Base-by-base conservation (phyloP, 495 filamentous ascomycete genomes). In the Penicillium salamii region DNA sequence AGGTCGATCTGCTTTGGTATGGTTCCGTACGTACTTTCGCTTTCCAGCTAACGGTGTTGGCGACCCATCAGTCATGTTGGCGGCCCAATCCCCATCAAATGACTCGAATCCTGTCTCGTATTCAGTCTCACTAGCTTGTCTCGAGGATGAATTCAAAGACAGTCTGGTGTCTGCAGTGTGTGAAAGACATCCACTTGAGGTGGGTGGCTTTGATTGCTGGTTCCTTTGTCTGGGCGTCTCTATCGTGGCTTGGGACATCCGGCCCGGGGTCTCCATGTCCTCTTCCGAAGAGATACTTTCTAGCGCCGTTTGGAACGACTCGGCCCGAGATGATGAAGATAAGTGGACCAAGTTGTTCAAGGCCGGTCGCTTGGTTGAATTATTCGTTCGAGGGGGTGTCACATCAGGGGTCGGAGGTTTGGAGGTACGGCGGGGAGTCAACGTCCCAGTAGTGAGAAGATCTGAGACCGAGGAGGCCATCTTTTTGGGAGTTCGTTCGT, bases 371-470 rank as follows among this genome's bases (percentile, higher is more conserved):
- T 69, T 80, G 9, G 68, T 65, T 8, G 68, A 61, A 15, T 68
- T 59, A 15, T 68, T 59, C 46, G 66, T 71, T 42, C 77, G 78
- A 31, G 88, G 86, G 46, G 86, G 87, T 15, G 86, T 88, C 19
- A 82, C 78, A 60, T 90, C 86, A 5, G 86, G 85, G 11, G 84
- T 91, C 14, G 84, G 86, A 18, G 85, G 87, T 50, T 83, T 87
- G 41, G 78, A 77, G 46, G 84, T 80, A 54, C 79, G 77, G 28
- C 78, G 72, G 24, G 83, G 83, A 5, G 84, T 88, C 46, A 70
- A 61, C 44, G 78, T 56, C 19, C 57, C 69, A 8, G 53, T 45
- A 15, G 62, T 50, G 20, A 52, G 45, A 45, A 46, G 50, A 36
- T 59, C 58, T 29, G 65, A 57, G 40, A 52, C 49, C 7, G 61